These are phyloP conservation scores for Apiotrichum sp. DNA, from an alignment of 1,284 basidiomycete species.

Conservation along the genomic window DNA sequence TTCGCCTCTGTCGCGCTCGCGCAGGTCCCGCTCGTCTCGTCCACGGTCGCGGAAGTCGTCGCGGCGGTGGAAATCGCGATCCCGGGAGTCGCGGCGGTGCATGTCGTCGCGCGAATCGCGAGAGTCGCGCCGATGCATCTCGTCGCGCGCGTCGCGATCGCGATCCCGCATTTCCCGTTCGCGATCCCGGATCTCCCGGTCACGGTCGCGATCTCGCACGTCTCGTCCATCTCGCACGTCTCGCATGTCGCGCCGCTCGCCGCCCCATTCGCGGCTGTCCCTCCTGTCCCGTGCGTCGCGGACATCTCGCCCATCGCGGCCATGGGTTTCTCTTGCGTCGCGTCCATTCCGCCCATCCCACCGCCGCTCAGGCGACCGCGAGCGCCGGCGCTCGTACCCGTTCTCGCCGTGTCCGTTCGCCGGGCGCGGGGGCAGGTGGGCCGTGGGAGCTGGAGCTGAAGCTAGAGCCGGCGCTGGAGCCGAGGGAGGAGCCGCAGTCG, in stretches of 20 bases:
- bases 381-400: conserved; percentile 1
- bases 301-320: not conserved
- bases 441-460: not conserved
- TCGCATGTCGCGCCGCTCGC: not conserved
- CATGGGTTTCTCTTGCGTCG: not conserved
- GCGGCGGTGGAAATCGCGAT: conserved; percentile 3
- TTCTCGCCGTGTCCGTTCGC: not conserved
- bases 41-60: not conserved
- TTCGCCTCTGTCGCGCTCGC: not conserved
- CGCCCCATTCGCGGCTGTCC: not conserved
- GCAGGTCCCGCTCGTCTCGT: conserved; percentile 1
- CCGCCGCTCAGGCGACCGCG: not conserved
- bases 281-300: not conserved
- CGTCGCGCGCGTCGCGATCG: not conserved
- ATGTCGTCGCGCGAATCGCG: not conserved
- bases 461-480: not conserved
- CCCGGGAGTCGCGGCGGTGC: conserved; percentile 1
- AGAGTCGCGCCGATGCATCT: not conserved
- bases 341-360: not conserved
- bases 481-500: not conserved
- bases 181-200: not conserved
- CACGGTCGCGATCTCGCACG: not conserved
- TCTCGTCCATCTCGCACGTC: not conserved
- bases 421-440: not conserved
- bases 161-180: not conserved